phyloP scores from a whole-genome alignment of 495 filamentous ascomycete species.

The Entonaema liquescens region DNA sequence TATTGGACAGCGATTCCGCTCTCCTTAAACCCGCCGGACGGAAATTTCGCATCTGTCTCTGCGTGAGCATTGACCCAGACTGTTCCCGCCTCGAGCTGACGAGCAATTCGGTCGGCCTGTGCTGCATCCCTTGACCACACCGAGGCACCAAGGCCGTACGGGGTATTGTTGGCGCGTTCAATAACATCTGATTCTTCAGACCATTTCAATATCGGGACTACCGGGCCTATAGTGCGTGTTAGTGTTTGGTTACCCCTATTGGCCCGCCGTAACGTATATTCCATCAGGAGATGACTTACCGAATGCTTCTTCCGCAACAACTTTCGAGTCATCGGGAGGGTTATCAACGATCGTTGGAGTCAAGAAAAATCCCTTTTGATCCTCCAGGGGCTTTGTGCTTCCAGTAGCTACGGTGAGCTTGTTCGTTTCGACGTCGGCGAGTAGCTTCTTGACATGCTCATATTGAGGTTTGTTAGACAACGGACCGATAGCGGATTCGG shows the following conservation, averaged over 20 bases:
- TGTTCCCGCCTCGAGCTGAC: conserved; percentile 57
- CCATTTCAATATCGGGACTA: too few relatives aligned
- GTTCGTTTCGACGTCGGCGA: conserved; percentile 52
- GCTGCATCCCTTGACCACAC: conserved; percentile 60
- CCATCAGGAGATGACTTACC: conserved; percentile 32
- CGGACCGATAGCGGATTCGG: conserved; percentile 48
- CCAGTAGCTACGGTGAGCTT: conserved; percentile 55
- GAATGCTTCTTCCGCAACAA: conserved; percentile 60
- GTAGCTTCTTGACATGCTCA: conserved; percentile 53
- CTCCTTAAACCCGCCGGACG: too few relatives aligned
- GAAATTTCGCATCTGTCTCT: too few relatives aligned
- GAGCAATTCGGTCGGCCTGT: conserved; percentile 52
- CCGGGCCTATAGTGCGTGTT: too few relatives aligned
- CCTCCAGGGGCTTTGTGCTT: conserved; percentile 44
- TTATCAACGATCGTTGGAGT: conserved; percentile 68
- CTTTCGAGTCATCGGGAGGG: conserved; percentile 61
- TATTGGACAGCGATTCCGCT: too few relatives aligned
- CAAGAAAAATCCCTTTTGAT: conserved; percentile 58
- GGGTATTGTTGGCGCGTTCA: conserved; percentile 57
- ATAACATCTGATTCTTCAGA: conserved; percentile 50
- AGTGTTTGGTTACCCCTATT: conserved; percentile 41
- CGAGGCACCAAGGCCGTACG: conserved; percentile 58
- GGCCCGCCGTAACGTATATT: conserved; percentile 7
- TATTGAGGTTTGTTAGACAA: conserved; percentile 63
- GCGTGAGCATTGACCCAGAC: conserved; percentile 40